Evolutionary conservation across 2,329 filamentous ascomycete species (phyloP), one percentile per base, ranked within the genome.

Genomic region (Aspergillus caelatus): DNA sequence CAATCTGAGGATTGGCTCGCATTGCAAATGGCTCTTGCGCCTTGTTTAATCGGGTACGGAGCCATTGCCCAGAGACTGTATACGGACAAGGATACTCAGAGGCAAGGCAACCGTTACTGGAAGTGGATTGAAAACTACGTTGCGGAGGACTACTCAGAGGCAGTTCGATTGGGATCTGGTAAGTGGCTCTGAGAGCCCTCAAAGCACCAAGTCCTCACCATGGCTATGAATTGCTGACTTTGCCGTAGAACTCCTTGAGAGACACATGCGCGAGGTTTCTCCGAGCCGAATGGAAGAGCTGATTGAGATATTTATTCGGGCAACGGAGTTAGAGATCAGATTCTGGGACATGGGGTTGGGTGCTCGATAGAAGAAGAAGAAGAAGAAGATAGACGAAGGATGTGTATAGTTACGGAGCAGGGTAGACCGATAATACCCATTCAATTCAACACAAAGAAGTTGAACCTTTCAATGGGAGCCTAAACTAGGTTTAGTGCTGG

Each of bases 101-200:
- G 84, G 45, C 83, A 90, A 14, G 87, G 82, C 0, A 96, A 94
- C 75, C 83, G 80, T 21, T 98, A 96, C 80, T 95, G 91, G 90
- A 86, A 88, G 53, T 98, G 94, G 94, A 92, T 98, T 68, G 84
- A 94, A 74, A 96, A 92, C 72, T 98, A 97, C 74, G 86, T 91
- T 19, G 91, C 89, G 2, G 89, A 92, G 0, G 91, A 95, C 74
- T 97, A 96, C 69, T 79, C 83, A 0, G 83, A 88, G 65, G 91
- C 92, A 7, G 91, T 96, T 60, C 82, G 82, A 67, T 83, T 87
- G 3, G 92, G 92, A 26, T 87, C 85, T 60, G 88, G 91, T 92
- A 80, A 77, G 85, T 36, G 53, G 30, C 10, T 14, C 2, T 28
- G 57, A 39, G 57, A 16, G 21, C 12, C 6, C 23, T 9, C 8